Evolutionary conservation across 208 protist species (phyloP).

Genomic region (Angomonas ambiguus): DNA sequence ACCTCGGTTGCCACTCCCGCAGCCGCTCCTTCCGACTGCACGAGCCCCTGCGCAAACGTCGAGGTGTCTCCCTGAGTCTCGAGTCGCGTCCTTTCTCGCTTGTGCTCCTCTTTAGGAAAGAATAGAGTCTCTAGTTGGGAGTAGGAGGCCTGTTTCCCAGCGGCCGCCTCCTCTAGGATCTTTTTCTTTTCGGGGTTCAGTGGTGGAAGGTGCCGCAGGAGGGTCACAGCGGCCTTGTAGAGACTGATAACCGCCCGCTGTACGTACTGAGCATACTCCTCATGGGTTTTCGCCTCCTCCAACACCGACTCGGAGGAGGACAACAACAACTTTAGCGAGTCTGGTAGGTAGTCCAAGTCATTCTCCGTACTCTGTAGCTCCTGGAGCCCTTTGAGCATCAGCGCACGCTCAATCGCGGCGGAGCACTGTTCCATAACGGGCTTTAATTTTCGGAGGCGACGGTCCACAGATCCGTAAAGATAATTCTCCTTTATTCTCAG

Average conservation of each 20-base stretch:
- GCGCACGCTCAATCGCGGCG: constrained; percentile 19
- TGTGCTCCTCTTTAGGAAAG: constrained; percentile 42
- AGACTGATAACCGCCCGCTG: constrained; percentile 38
- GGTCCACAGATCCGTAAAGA: constrained; percentile 32
- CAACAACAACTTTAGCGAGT: constrained; percentile 39
- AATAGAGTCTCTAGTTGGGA: constrained; percentile 29
- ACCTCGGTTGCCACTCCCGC: background rate
- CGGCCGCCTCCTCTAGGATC: constrained; percentile 34
- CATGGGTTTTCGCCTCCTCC: constrained; percentile 27
- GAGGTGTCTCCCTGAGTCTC: constrained; percentile 1
- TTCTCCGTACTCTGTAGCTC: constrained; percentile 53
- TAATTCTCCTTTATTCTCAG: constrained; percentile 37
- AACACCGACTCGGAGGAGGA: constrained; percentile 34
- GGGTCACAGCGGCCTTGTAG: constrained; percentile 50
- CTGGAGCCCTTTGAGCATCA: constrained; percentile 57
- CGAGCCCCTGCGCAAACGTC: background rate
- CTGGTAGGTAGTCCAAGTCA: constrained; percentile 41
- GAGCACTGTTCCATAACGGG: constrained; percentile 38
- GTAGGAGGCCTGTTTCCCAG: constrained; percentile 17
- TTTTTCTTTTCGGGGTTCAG: constrained; percentile 27
- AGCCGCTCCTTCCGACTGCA: background rate
- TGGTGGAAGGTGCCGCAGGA: constrained; percentile 36
- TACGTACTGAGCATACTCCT: constrained; percentile 37
- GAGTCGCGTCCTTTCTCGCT: constrained; percentile 26
- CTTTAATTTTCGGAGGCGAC: constrained; percentile 38